Conservation (phyloP, 129 eudicot genomes). For the Rutidosis leptorrhynchoides region DNA sequence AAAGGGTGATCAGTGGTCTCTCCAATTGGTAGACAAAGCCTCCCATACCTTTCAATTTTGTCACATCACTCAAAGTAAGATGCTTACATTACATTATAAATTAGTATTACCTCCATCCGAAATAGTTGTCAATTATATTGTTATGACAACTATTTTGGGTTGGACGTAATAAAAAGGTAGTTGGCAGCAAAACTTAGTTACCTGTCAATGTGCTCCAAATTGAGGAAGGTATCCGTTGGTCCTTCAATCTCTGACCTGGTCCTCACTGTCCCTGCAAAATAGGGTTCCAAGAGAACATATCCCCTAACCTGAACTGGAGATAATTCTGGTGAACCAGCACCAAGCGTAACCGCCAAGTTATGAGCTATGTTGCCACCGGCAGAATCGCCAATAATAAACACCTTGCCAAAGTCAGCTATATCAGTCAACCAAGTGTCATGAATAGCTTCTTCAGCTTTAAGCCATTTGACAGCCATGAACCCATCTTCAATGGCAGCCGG, state of each 20-base stretch:
- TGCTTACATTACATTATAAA: too few species aligned
- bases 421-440: constrained; percentile 34
- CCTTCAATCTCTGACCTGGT: constrained; percentile 76
- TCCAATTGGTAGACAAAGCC: constrained; percentile 63
- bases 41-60: constrained; percentile 98
- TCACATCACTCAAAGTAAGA: too few species aligned
- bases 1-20: constrained; percentile 50
- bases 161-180: too few species aligned
- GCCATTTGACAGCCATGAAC: constrained; percentile 47
- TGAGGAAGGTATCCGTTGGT: constrained; percentile 47
- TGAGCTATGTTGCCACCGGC: constrained; percentile 86
- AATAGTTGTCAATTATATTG: too few species aligned
- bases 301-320: constrained; percentile 59
- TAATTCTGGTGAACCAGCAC: constrained; percentile 54
- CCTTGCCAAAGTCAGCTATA: constrained; percentile 55
- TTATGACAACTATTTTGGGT: too few species aligned
- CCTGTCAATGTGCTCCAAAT: constrained; percentile 65
- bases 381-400: constrained; percentile 66
- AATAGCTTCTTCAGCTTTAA: constrained; percentile 29
- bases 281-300: constrained; percentile 70
- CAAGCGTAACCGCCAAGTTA: constrained; percentile 61
- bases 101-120: too few species aligned
- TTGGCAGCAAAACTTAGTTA: constrained; percentile 18
- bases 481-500: constrained; percentile 82
- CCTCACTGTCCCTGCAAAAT: constrained; percentile 70